phyloP scores from a whole-genome alignment of 179 eudicot genomes.

The Patellifolia procumbens region DNA sequence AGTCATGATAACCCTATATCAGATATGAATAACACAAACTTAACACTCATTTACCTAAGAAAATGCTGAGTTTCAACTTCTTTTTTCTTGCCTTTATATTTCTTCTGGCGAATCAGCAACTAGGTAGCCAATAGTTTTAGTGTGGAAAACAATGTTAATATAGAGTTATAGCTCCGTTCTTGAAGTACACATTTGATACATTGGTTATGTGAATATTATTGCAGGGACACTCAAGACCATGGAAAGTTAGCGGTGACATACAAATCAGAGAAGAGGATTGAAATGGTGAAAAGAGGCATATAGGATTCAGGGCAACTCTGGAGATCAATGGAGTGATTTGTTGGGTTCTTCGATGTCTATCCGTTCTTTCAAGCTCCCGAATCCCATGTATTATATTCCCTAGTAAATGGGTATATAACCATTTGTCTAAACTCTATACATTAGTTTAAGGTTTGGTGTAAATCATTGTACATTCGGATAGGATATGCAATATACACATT shows the following conservation, averaged over 20 bases:
- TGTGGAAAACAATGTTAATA: background rate
- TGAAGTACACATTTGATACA: background rate
- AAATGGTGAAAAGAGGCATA: conserved; percentile 64
- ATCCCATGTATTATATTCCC: conserved; percentile 84
- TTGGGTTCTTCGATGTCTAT: conserved; percentile 55
- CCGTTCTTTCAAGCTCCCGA: conserved; percentile 86
- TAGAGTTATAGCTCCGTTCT: background rate
- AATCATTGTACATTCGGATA: background rate
- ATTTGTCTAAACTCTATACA: background rate
- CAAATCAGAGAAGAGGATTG: conserved; percentile 77
- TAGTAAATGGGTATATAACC: conserved; percentile 23
- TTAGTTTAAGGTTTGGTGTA: conserved; percentile 5
- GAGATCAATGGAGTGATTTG: conserved; percentile 95
- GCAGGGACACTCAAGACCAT: conserved; percentile 60
- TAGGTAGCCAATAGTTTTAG: background rate
- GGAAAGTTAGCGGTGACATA: conserved; percentile 53
- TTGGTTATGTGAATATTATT: background rate
- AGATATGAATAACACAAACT: background rate
- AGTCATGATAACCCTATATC: no score
- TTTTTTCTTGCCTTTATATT: background rate
- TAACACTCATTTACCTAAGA: background rate
- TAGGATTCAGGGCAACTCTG: conserved; percentile 70
- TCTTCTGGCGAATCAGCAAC: background rate
- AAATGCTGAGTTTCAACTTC: background rate
- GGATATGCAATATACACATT: background rate